Base-by-base conservation (phyloP, 768 basidiomycete genomes). In the Boletellus emodensis region DNA sequence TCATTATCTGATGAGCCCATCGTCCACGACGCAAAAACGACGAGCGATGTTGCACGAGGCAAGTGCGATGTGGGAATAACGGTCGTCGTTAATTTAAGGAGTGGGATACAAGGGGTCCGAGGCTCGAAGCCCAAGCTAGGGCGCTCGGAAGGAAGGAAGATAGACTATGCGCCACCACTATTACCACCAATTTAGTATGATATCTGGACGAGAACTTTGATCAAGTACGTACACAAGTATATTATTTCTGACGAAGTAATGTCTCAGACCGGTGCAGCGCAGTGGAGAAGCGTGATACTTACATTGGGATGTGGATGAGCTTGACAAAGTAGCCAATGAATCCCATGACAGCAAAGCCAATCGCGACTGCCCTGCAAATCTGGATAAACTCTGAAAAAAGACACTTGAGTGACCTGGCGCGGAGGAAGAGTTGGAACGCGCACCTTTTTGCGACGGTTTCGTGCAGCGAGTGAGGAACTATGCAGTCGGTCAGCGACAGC, bases 321-420 rank as follows among this genome's bases (percentile, higher is more conserved):
- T 97, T 97, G 59, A 96, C 94, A 66, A 98, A 87, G 76, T 95
- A 99, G 14, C 96, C 96, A 68, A 99, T 94, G 79, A 97, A 95
- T 14, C 96, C 96, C 94, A 98, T 98, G 58, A 99, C 90, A 44
- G 87, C 92, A 64, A 99, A 99, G 13, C 96, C 96, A 54, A 98
- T 85, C 2, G 94, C 94, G 48, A 99, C 93, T 32, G 96, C 96
- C 68, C 85, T 87, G 75, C 87, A 98, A 57, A 99, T 94, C 67
- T 95, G 92, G 37, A 82, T 59, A 71, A 94, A 99, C 69, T 99
- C 96, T 99, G 68, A 17, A 55, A 30, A 30, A 44, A 18, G 28
- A 48, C 14, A 3, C 11, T 40, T 56, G 40, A 62, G 24, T 30
- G 28, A 5, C 28, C 28, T 47, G 35, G 10, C n/a, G 36, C 9